A percentile compares a stretch with the other conserved stretches of the same genome.
phyloP scores from a whole-genome alignment of 352 stramenopile genomes.

The Peronosclerospora sorghi region DNA sequence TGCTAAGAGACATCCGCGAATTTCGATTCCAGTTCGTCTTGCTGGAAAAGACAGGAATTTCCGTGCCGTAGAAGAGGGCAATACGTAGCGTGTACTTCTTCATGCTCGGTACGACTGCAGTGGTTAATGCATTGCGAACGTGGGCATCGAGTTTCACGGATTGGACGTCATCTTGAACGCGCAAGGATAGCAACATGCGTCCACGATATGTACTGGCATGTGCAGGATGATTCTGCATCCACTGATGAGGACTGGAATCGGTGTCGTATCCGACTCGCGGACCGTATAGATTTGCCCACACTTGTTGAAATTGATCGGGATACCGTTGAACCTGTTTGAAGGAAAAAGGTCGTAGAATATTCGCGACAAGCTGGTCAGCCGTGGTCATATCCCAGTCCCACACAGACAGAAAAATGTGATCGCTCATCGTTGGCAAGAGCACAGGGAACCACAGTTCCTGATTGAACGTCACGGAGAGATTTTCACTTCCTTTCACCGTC shows the following conservation, averaged over 20 bases:
- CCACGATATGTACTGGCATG: conserved; percentile 71
- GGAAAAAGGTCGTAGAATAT: conserved; percentile 47
- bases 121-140: conserved; percentile 47
- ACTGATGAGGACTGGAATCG: conserved; percentile 16
- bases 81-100: conserved; percentile 51
- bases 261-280: conserved; percentile 51
- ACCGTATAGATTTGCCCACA: conserved; percentile 81
- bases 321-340: conserved; percentile 65
- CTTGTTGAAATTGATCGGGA: conserved; percentile 36
- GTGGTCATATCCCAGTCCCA: conserved; percentile 70
- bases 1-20: conserved; percentile 59
- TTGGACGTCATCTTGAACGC: conserved; percentile 54
- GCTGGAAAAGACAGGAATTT: conserved; percentile 67
- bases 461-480: conserved; percentile 40
- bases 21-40: conserved; percentile 61
- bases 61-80: conserved; percentile 64
- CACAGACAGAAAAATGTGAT: conserved; percentile 74
- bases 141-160: conserved; percentile 59
- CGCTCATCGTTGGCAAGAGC: conserved; percentile 67
- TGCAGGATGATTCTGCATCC: conserved; percentile 57
- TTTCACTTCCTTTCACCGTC: conserved; percentile 46
- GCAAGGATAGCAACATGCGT: conserved; percentile 52
- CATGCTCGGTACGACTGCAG: conserved; percentile 22
- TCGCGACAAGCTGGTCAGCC: conserved; percentile 61
- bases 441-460: conserved; percentile 85